Evolutionary conservation across 2,329 filamentous ascomycete species (phyloP).

Genomic region (Diaporthe helianthi): DNA sequence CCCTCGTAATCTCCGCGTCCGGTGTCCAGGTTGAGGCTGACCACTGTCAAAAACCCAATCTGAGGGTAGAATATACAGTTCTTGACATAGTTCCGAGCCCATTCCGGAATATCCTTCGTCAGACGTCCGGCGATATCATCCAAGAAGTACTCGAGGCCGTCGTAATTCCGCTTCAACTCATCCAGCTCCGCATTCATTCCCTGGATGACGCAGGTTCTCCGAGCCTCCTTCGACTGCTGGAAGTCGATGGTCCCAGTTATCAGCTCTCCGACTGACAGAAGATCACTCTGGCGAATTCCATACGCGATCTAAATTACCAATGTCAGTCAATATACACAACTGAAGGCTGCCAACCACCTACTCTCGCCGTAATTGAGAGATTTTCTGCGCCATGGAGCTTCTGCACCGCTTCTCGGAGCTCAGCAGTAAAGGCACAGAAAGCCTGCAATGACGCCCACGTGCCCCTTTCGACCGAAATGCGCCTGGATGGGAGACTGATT

Average conservation of each 20-base stretch:
- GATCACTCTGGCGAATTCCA: slow-evolving; percentile 61
- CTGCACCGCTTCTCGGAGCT: slow-evolving; percentile 69
- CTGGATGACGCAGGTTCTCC: slow-evolving; percentile 74
- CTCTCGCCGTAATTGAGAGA: slow-evolving; percentile 62
- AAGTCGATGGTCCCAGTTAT: slow-evolving; percentile 84
- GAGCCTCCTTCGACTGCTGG: slow-evolving; percentile 73
- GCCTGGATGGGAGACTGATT: slow-evolving; percentile 60
- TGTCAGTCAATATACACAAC: slow-evolving; percentile 13
- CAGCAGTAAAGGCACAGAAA: slow-evolving; percentile 76
- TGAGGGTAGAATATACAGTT: slow-evolving; percentile 93
- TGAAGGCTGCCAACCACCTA: slow-evolving; percentile 39
- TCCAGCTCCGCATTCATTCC: slow-evolving; percentile 81
- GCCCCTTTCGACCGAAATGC: slow-evolving; percentile 64
- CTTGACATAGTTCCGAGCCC: slow-evolving; percentile 58
- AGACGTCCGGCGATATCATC: slow-evolving; percentile 72
- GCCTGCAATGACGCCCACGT: slow-evolving; percentile 76
- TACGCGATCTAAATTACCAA: slow-evolving; percentile 57
- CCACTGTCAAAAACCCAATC: slow-evolving; percentile 85
- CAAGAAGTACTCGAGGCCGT: slow-evolving; percentile 78
- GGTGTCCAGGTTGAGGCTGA: slow-evolving; percentile 66
- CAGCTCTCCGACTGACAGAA: slow-evolving; percentile 72
- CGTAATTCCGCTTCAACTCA: slow-evolving; percentile 76
- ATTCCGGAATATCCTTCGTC: slow-evolving; percentile 66
- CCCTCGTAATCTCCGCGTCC: slow-evolving; percentile 70
- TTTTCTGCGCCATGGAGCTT: slow-evolving; percentile 61